Evolutionary conservation across 2,329 filamentous ascomycete genomes (phyloP).

Genomic region (Bipolaris cookei): DNA sequence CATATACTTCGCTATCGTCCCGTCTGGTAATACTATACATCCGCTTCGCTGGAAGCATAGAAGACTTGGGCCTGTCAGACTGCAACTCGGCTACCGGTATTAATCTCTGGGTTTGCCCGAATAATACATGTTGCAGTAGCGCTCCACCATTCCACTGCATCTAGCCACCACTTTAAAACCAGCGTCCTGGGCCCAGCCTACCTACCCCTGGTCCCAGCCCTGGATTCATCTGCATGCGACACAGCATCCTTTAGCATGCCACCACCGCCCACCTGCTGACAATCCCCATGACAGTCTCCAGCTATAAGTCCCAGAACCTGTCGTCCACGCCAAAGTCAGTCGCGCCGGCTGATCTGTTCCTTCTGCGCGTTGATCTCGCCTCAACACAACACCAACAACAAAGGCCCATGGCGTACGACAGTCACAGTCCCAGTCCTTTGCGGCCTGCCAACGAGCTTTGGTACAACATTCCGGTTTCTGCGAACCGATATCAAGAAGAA

Average conservation of each 20-base stretch:
- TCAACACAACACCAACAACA: slow-evolving; percentile 14
- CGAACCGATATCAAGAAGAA: slow-evolving; percentile 21
- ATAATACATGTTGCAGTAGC: slow-evolving; percentile 41
- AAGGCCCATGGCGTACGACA: slow-evolving; percentile 33
- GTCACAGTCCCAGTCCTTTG: slow-evolving; percentile 21
- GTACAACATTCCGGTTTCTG: slow-evolving; percentile 36
- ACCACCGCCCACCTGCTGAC: slow-evolving; percentile 40
- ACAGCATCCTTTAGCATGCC: slow-evolving; percentile 39
- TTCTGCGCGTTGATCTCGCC: slow-evolving; percentile 23
- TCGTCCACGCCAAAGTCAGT: slow-evolving; percentile 29
- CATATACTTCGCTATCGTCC: slow-evolving; percentile 35
- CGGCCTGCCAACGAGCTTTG: slow-evolving; percentile 39
- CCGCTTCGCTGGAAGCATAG: slow-evolving; percentile 25
- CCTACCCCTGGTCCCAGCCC: slow-evolving; percentile 35
- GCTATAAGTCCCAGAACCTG: slow-evolving; percentile 31
- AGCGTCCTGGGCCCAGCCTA: slow-evolving; percentile 28
- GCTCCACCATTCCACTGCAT: slow-evolving; percentile 36
- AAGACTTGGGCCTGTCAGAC: slow-evolving; percentile 18
- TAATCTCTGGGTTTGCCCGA: slow-evolving; percentile 35
- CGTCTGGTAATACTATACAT: slow-evolving; percentile 30
- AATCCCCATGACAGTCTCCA: slow-evolving; percentile 31
- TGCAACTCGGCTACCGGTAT: slow-evolving; percentile 25
- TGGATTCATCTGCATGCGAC: slow-evolving; percentile 31
- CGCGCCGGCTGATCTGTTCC: slow-evolving; percentile 26
- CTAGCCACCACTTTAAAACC: slow-evolving; percentile 34